These are phyloP conservation scores for Pelargonium exstipulatum DNA, from an alignment of 441 rosid species.

Conservation along the genomic window DNA sequence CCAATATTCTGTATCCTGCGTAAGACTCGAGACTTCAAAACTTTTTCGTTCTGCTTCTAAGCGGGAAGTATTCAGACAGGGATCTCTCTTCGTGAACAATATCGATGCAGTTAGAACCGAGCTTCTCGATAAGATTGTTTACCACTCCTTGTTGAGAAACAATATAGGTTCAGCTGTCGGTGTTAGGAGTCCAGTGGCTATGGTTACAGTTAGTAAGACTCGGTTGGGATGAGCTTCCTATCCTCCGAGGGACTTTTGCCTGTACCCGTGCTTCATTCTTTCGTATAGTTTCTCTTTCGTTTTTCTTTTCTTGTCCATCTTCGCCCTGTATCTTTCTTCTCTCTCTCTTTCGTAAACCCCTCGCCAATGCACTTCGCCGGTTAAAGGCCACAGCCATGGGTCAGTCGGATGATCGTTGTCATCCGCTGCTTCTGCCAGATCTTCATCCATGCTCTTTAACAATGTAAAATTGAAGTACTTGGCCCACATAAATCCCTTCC, in stretches of 20 bases:
- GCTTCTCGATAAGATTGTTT: constrained; percentile 16
- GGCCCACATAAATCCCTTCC: constrained; percentile 66
- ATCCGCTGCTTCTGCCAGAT: constrained; percentile 95
- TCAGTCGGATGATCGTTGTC: constrained; percentile 69
- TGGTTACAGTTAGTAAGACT: neutral
- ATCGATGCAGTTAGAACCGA: constrained; percentile 10
- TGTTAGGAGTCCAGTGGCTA: constrained; percentile 11
- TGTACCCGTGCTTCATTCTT: constrained; percentile 66
- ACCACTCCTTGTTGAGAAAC: constrained; percentile 7
- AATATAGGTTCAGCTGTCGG: neutral
- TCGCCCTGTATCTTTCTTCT: constrained; percentile 77
- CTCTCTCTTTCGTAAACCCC: constrained; percentile 94
- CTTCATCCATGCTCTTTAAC: constrained; percentile 94
- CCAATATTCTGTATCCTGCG: constrained; percentile 10
- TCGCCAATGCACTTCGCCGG: constrained; percentile 98
- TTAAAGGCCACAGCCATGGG: constrained; percentile 89
- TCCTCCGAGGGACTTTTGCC: constrained; percentile 74
- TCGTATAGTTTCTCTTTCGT: constrained; percentile 63
- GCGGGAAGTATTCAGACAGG: neutral
- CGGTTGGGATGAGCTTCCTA: constrained; percentile 19
- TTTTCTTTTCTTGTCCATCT: constrained; percentile 98
- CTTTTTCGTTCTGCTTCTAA: neutral
- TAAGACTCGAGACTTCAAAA: constrained; percentile 7
- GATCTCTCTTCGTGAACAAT: constrained; percentile 12
- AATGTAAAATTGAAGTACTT: constrained; percentile 71